phyloP scores from a whole-genome alignment of 23 red algal species.

The Cyanidioschyzon merolae region DNA sequence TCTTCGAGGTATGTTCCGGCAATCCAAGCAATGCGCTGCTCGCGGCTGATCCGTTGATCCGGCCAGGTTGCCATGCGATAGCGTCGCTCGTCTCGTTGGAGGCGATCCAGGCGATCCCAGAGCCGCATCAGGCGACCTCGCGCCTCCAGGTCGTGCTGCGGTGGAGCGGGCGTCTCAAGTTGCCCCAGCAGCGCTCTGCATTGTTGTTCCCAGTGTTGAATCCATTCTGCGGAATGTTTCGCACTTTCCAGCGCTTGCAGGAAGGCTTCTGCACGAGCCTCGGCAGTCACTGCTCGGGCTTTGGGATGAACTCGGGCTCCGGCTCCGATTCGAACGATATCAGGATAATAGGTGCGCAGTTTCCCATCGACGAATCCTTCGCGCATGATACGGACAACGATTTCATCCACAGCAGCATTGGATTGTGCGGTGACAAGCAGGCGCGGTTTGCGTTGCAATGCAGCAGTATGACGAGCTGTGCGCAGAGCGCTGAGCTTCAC shows the following conservation, averaged over 20 bases:
- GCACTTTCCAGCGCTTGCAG: background rate
- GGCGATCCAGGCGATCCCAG: conserved; percentile 6
- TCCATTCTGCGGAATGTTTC: background rate
- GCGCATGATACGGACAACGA: conserved; percentile 46
- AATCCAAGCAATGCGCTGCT: conserved; percentile 12
- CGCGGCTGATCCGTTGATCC: background rate
- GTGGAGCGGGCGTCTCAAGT: background rate
- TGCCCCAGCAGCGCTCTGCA: background rate
- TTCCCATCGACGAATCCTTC: conserved; percentile 35
- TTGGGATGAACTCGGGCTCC: conserved; percentile 18
- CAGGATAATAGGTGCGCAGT: conserved; percentile 28
- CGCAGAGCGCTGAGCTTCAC: background rate
- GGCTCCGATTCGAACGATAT: conserved; percentile 48
- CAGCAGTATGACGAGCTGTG: background rate
- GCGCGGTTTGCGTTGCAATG: conserved; percentile 19
- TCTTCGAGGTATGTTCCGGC: conserved; percentile 1
- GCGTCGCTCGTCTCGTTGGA: conserved; percentile 7
- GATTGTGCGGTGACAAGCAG: conserved; percentile 83
- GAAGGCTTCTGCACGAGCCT: conserved; percentile 10
- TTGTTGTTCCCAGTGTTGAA: background rate
- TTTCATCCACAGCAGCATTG: conserved; percentile 92
- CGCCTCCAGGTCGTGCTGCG: background rate
- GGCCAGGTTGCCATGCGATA: conserved; percentile 1
- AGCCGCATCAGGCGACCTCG: background rate
- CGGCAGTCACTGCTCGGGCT: conserved; percentile 6